phyloP scores from a whole-genome alignment of 208 protist genomes.

The Leishmania mexicana region DNA sequence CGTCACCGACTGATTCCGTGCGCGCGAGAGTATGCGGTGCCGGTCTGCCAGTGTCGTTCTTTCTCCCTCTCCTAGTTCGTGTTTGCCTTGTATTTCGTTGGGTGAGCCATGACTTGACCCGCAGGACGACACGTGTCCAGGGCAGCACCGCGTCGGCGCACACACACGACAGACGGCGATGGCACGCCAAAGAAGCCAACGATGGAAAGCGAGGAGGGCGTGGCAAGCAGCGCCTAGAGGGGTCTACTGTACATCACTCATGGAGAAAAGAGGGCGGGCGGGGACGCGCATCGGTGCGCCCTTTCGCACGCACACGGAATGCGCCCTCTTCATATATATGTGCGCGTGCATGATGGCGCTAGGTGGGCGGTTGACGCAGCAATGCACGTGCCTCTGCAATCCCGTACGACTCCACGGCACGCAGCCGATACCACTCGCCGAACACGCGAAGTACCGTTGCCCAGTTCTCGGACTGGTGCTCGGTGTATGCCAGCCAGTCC shows the following conservation, averaged over 20 bases:
- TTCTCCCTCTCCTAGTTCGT: background rate
- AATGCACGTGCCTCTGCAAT: conserved; percentile 2
- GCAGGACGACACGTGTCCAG: background rate
- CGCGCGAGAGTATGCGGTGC: background rate
- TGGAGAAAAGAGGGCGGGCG: background rate
- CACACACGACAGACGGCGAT: background rate
- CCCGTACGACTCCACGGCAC: conserved; percentile 50
- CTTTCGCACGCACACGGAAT: background rate
- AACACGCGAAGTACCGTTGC: conserved; percentile 60
- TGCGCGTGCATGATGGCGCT: background rate
- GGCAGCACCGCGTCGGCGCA: background rate
- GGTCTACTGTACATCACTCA: background rate
- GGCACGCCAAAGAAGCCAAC: background rate
- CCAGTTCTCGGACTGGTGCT: conserved; percentile 37
- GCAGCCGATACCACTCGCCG: conserved; percentile 82
- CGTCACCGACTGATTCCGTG: background rate
- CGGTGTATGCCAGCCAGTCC: conserved; percentile 47
- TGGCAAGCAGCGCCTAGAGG: background rate
- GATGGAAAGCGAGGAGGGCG: background rate
- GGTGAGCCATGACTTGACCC: background rate
- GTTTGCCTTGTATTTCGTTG: background rate
- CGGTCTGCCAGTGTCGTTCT: background rate
- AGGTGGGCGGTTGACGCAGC: conserved; percentile 6
- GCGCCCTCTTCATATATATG: background rate
- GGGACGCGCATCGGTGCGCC: background rate